These are phyloP conservation scores for Chiua virens DNA, from an alignment of 768 basidiomycete genomes.

Conservation along the genomic window DNA sequence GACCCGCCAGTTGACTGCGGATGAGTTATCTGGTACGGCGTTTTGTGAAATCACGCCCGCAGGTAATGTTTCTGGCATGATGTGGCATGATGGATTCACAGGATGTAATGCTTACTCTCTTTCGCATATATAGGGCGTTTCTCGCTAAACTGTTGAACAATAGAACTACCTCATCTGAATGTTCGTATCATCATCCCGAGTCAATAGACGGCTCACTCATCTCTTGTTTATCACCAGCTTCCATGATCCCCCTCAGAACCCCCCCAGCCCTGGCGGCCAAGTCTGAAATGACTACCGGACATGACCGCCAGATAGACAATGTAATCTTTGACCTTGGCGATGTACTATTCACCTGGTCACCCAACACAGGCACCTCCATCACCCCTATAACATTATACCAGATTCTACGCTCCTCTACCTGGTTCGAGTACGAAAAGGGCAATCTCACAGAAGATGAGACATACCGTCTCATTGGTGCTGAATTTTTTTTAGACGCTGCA, in stretches of 20 bases:
- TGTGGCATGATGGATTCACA: too few relatives aligned
- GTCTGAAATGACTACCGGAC: background rate
- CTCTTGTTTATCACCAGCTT: background rate
- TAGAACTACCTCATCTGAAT: background rate
- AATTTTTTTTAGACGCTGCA: constrained; percentile 17
- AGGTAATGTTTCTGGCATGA: too few relatives aligned
- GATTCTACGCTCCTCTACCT: constrained; percentile 15
- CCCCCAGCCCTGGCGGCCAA: constrained; percentile 5
- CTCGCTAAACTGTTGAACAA: too few relatives aligned
- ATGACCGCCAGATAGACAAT: constrained; percentile 21
- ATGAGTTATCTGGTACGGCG: too few relatives aligned
- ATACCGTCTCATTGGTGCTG: constrained; percentile 2
- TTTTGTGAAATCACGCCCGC: too few relatives aligned
- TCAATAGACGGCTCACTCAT: constrained; percentile 1
- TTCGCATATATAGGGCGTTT: too few relatives aligned
- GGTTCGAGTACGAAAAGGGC: constrained; percentile 26
- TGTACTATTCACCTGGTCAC: constrained; percentile 24
- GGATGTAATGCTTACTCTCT: too few relatives aligned
- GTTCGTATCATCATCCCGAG: background rate
- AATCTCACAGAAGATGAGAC: constrained; percentile 12
- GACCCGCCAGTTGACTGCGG: too few relatives aligned
- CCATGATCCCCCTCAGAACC: constrained; percentile 1
- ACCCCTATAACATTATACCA: constrained; percentile 7
- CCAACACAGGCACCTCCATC: constrained; percentile 13
- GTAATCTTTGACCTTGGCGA: constrained; percentile 24